A percentile compares a stretch with the other conserved stretches of the same genome.
Evolutionary conservation across 2,329 filamentous ascomycete genomes (phyloP).

Genomic region (Macrophomina pseudophaseolina): DNA sequence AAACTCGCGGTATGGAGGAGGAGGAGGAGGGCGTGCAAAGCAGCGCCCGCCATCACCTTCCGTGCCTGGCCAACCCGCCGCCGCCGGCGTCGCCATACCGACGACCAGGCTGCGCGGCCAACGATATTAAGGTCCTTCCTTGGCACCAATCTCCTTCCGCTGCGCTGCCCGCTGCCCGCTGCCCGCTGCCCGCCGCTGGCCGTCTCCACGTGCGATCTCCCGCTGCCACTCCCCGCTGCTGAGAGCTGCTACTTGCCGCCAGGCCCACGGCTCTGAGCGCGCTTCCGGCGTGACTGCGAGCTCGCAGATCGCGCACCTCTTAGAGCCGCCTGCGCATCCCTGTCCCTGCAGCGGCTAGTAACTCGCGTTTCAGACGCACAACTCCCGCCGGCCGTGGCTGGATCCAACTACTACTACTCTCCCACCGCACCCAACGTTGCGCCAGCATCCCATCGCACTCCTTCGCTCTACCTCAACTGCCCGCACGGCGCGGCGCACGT

Average conservation of each 20-base stretch:
- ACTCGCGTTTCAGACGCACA: constrained; percentile 19
- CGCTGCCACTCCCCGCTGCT: constrained; percentile 13
- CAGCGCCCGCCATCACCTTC: background rate
- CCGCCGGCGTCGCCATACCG: constrained; percentile 5
- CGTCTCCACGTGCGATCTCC: constrained; percentile 23
- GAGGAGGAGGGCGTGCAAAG: background rate
- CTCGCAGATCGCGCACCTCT: constrained; percentile 20
- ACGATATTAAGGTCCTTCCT: background rate
- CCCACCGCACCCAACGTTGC: background rate
- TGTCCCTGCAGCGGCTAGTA: constrained; percentile 11
- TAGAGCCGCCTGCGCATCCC: constrained; percentile 16
- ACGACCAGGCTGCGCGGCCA: background rate
- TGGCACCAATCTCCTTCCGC: constrained; percentile 2
- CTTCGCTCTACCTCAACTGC: constrained; percentile 9
- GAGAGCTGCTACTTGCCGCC: background rate
- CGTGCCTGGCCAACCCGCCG: background rate
- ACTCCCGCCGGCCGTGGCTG: constrained; percentile 14
- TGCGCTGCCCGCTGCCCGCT: too few relatives aligned
- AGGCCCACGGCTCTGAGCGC: background rate
- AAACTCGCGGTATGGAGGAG: background rate
- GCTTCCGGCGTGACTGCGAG: constrained; percentile 7
- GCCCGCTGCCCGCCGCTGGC: background rate
- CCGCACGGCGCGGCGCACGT: constrained; percentile 12
- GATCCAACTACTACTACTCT: background rate
- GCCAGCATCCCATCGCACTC: background rate